phyloP scores from a whole-genome alignment of 495 filamentous ascomycete genomes.

The Penicillium subrubescens region DNA sequence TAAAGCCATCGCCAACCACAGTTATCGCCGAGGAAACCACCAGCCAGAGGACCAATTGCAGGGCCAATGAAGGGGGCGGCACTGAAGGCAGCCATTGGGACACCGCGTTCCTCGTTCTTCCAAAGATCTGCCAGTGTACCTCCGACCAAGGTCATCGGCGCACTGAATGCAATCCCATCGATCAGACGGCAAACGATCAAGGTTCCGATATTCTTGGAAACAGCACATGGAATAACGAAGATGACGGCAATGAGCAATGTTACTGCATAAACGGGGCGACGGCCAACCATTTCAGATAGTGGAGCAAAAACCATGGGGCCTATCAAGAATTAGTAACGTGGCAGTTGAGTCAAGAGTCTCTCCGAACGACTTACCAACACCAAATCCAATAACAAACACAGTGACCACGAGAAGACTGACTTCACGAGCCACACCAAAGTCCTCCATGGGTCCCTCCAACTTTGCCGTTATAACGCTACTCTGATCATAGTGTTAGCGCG shows the following conservation, averaged over 20 bases:
- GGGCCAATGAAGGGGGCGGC: constrained; percentile 80
- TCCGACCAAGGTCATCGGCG: constrained; percentile 82
- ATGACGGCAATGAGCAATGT: constrained; percentile 65
- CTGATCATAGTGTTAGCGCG: too few relatives aligned
- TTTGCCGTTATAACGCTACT: constrained; percentile 70
- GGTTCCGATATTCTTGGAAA: constrained; percentile 72
- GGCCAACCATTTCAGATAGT: constrained; percentile 70
- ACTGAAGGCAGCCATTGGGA: constrained; percentile 84
- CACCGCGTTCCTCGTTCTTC: constrained; percentile 78
- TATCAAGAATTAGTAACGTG: constrained; percentile 27
- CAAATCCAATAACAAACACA: constrained; percentile 79
- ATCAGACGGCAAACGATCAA: constrained; percentile 72
- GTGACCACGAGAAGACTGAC: constrained; percentile 68
- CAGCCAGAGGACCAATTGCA: constrained; percentile 70
- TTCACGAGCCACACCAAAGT: constrained; percentile 66
- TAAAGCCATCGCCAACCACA: constrained; percentile 83
- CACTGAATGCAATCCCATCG: constrained; percentile 80
- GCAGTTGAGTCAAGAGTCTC: background rate
- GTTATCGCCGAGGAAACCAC: constrained; percentile 71
- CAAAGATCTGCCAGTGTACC: constrained; percentile 81
- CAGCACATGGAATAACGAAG: constrained; percentile 77
- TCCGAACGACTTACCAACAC: constrained; percentile 55
- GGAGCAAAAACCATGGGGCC: constrained; percentile 82
- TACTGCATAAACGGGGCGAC: constrained; percentile 62
- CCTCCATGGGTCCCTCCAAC: constrained; percentile 56